Evolutionary conservation across 2,329 filamentous ascomycete species (phyloP).

Genomic region (Exophiala xenobiotica): DNA sequence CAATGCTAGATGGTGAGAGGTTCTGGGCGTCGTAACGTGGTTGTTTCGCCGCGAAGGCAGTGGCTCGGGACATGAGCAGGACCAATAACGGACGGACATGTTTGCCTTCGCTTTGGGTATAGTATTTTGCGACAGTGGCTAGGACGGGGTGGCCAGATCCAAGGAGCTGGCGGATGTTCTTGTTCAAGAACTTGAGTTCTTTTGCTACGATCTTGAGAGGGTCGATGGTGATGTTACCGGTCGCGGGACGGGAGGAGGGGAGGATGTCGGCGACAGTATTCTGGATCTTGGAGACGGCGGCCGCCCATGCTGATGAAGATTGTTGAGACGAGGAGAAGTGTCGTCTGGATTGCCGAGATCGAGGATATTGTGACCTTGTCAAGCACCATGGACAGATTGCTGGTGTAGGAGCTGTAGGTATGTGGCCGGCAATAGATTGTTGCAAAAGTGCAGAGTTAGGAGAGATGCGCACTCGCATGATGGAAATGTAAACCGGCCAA

Average conservation of each 20-base stretch:
- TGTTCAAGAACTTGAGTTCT: slow-evolving; percentile 93
- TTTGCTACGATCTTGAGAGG: slow-evolving; percentile 87
- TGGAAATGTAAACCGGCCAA: slow-evolving; percentile 3
- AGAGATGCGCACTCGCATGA: slow-evolving; percentile 20
- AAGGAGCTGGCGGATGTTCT: slow-evolving; percentile 88
- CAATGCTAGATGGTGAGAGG: slow-evolving; percentile 45
- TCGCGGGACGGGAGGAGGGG: slow-evolving; percentile 33
- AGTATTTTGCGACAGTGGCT: slow-evolving; percentile 96
- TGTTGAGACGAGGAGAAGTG: slow-evolving; percentile 18
- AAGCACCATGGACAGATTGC: slow-evolving; percentile 23
- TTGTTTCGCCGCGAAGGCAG: slow-evolving; percentile 70
- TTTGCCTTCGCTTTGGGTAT: slow-evolving; percentile 94
- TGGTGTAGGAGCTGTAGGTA: slow-evolving; percentile 8
- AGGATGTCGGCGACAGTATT: slow-evolving; percentile 45
- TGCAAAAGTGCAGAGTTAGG: slow-evolving; percentile 10
- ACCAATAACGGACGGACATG: slow-evolving; percentile 93
- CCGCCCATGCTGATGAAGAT: slow-evolving; percentile 38
- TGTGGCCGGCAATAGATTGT: slow-evolving; percentile 1
- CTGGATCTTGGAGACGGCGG: slow-evolving; percentile 54
- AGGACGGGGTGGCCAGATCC: slow-evolving; percentile 92
- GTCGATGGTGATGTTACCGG: slow-evolving; percentile 71
- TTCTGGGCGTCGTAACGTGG: slow-evolving; percentile 41
- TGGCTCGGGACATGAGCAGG: slow-evolving; percentile 92
- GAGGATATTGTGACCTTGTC: slow-evolving; percentile 16
- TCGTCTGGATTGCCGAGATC: slow-evolving; percentile 7